phyloP scores from a whole-genome alignment of 2,329 filamentous ascomycete species.

The Fusarium devonianum region DNA sequence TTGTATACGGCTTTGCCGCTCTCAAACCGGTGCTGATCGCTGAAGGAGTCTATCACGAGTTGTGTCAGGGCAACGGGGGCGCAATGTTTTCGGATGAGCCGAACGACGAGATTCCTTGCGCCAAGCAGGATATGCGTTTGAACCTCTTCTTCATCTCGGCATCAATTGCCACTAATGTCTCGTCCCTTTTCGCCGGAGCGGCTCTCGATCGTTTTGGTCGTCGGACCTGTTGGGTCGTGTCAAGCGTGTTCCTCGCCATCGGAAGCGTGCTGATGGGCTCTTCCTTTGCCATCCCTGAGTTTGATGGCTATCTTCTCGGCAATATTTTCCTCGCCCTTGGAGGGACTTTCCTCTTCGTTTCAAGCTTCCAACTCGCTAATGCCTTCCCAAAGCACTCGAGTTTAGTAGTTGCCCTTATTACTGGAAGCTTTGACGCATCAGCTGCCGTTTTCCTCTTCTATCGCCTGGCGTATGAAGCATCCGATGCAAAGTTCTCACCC shows the following conservation, averaged over 20 bases:
- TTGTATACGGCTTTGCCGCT: slow-evolving; percentile 84
- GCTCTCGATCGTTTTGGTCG: slow-evolving; percentile 85
- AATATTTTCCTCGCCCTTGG: slow-evolving; percentile 79
- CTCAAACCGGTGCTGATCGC: slow-evolving; percentile 80
- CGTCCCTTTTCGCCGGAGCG: slow-evolving; percentile 81
- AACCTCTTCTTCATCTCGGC: slow-evolving; percentile 93
- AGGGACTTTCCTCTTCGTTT: slow-evolving; percentile 81
- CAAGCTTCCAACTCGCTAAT: slow-evolving; percentile 82
- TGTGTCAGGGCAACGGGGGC: slow-evolving; percentile 54
- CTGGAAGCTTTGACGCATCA: slow-evolving; percentile 82
- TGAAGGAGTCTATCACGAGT: slow-evolving; percentile 73
- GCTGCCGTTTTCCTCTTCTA: slow-evolving; percentile 79
- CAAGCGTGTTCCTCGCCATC: slow-evolving; percentile 69
- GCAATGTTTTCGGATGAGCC: slow-evolving; percentile 26
- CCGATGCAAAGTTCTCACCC: slow-evolving; percentile 47
- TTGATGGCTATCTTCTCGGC: slow-evolving; percentile 77
- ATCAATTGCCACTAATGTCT: slow-evolving; percentile 85
- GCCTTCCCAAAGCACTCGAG: slow-evolving; percentile 78
- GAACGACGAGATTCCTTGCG: slow-evolving; percentile 49
- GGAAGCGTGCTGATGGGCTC: slow-evolving; percentile 78
- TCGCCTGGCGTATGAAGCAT: slow-evolving; percentile 71
- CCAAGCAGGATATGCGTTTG: slow-evolving; percentile 63
- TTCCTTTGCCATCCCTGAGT: slow-evolving; percentile 63
- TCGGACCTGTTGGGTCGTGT: slow-evolving; percentile 75
- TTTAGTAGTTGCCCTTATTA: slow-evolving; percentile 77